These are phyloP conservation scores for Melianthus villosus DNA, from an alignment of 441 rosid species.

Conservation along the genomic window DNA sequence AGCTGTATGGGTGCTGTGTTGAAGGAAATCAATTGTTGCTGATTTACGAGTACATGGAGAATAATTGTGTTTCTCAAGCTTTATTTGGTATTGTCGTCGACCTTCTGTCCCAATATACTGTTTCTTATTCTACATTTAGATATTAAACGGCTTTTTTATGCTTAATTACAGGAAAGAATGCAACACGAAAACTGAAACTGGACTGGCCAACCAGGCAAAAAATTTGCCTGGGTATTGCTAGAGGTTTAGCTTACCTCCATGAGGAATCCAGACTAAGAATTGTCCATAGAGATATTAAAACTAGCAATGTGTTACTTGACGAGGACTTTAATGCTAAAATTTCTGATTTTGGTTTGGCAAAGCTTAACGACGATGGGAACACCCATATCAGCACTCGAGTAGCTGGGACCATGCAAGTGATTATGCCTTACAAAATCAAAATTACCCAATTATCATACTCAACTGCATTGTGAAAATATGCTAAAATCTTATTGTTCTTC, in stretches of 20 bases:
- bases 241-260: slow-evolving; percentile 67
- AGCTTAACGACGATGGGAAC: slow-evolving; percentile 51
- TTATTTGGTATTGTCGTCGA: slow-evolving; percentile 54
- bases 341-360: slow-evolving; percentile 76
- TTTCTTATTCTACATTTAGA: not conserved
- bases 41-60: slow-evolving; percentile 59
- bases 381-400: slow-evolving; percentile 63
- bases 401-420: slow-evolving; percentile 78
- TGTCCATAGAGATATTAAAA: slow-evolving; percentile 77
- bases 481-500: not conserved
- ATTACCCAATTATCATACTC: too few relatives aligned
- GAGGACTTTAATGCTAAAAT: slow-evolving; percentile 59
- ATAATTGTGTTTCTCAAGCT: slow-evolving; percentile 60
- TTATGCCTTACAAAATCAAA: too few relatives aligned
- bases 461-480: too few relatives aligned
- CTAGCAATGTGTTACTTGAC: slow-evolving; percentile 68
- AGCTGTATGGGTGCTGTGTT: slow-evolving; percentile 69
- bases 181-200: slow-evolving; percentile 27
- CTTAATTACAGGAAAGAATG: slow-evolving; percentile 34
- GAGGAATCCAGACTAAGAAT: slow-evolving; percentile 72
- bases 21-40: slow-evolving; percentile 62
- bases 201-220: slow-evolving; percentile 59
- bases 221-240: slow-evolving; percentile 60
- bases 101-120: too few relatives aligned
- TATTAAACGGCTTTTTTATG: slow-evolving; percentile 3